Base-by-base conservation (phyloP, 176 grass and related monocot species). In the Bothriochloa decipiens region DNA sequence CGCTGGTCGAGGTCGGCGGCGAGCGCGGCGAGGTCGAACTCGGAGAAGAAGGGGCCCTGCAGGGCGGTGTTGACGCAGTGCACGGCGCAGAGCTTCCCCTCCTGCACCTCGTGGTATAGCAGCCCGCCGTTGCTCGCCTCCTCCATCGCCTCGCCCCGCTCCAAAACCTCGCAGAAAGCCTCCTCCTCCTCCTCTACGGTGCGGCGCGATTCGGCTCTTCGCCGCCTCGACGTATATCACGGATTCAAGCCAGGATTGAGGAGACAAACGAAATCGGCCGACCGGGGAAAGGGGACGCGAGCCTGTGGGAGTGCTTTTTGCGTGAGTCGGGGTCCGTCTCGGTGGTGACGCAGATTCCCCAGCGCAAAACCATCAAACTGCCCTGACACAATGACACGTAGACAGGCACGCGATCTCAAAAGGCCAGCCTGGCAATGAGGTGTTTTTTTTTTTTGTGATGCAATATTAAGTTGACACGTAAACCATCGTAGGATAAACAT, bases 21-120 rank as follows among this genome's bases (percentile, higher is more conserved):
- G 85, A 98, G 89, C 26, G 96, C 93, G 17, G 96, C 93, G 77
- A 98, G 93, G 82, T 98, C 96, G 87, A 98, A 85, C 88, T 98
- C 96, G 58, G 96, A 98, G 93, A 98, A 98, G 89, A 95, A 98
- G 89, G 96, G 96, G 4, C 96, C 96, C 88, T 98, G 96, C 39
- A 98, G 84, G 75, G 94, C 85, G 75, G 96, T 93, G 86, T 98
- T 98, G 35, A 95, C 96, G 87, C 96, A 98, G 93, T 98, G 96
- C 82, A 98, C 93, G 85, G 96, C 96, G 87, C 96, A 98, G 3
- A 98, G 89, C 91, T 98, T 98, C 74, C 82, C 89, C 87, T 98
- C 93, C 89, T 98, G 96, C 57, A 98, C 93, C 91, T 98, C 93
- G 81, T 98, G 96, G 89, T 98, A 98, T 41, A 98, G 50, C 50